Conservation (phyloP, 164 flowering plant genomes). For the Nymphaea thermarum region DNA sequence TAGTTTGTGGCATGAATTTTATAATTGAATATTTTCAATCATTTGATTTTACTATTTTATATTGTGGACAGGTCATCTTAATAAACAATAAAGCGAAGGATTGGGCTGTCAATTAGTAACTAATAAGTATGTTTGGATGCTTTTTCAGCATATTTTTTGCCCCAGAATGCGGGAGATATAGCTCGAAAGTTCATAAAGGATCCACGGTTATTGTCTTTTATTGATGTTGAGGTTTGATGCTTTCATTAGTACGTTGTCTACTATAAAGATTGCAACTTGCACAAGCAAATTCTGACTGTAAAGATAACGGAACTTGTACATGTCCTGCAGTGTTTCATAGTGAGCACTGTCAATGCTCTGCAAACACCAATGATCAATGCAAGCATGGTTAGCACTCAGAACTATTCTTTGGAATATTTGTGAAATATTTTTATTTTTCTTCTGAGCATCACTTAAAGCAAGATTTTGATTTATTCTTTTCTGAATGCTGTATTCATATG, state of each 20-base stretch:
- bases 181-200: slow-evolving; percentile 85
- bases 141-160: slow-evolving; percentile 77
- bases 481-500: slow-evolving; percentile 5
- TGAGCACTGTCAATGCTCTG: slow-evolving; percentile 90
- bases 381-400: slow-evolving; percentile 54
- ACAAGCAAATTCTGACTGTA: background rate
- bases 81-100: no score
- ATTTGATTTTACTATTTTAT: no score
- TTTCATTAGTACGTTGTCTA: background rate
- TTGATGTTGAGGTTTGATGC: slow-evolving; percentile 79
- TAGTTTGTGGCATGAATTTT: no score
- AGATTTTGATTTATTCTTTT: background rate
- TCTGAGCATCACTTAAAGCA: no score
- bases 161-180: slow-evolving; percentile 92
- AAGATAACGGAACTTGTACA: background rate
- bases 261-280: background rate
- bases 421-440: no score
- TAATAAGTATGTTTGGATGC: background rate
- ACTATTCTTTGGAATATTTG: no score
- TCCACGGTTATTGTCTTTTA: slow-evolving; percentile 73
- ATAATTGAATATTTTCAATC: background rate
- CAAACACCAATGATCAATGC: slow-evolving; percentile 99
- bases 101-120: no score
- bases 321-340: slow-evolving; percentile 79
- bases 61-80: no score